These are phyloP conservation scores for Phycomyces blakesleeanus DNA, from an alignment of 192 early-diverging fungal genomes.

Conservation along the genomic window DNA sequence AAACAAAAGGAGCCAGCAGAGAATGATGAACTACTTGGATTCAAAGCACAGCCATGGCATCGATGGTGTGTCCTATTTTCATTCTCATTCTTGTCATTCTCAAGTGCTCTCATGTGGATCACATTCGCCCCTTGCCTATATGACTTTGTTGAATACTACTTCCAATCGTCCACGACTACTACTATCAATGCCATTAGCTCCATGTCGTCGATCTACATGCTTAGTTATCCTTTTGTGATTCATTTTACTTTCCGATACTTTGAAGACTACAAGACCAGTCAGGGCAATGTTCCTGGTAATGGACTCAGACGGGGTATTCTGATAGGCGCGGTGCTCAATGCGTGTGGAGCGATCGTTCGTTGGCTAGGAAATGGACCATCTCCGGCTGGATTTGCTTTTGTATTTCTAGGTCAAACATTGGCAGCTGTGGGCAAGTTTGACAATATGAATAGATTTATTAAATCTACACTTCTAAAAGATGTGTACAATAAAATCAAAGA, in stretches of 20 bases:
- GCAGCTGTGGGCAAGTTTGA: conserved; percentile 29
- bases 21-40: background rate
- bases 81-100: conserved; percentile 38
- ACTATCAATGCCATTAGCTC: conserved; percentile 40
- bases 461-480: too few relatives aligned
- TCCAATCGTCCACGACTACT: conserved; percentile 8
- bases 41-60: background rate
- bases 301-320: conserved; percentile 35
- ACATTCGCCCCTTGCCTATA: conserved; percentile 44
- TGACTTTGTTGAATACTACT: conserved; percentile 37
- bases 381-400: conserved; percentile 25
- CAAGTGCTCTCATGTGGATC: conserved; percentile 40
- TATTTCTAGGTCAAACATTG: conserved; percentile 35
- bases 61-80: conserved; percentile 38
- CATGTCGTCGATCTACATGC: conserved; percentile 37
- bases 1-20: background rate
- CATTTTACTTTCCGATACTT: conserved; percentile 33
- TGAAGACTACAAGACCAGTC: conserved; percentile 20
- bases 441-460: too few relatives aligned
- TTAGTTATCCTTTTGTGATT: conserved; percentile 38
- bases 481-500: too few relatives aligned
- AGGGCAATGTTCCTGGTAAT: conserved; percentile 8
- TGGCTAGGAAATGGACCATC: conserved; percentile 35
- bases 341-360: conserved; percentile 25
- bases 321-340: conserved; percentile 38